A percentile compares a stretch with the other conserved stretches of the same genome.
Evolutionary conservation across 192 early-diverging fungal genomes (phyloP).

Genomic region (Ambispora gerdemannii): DNA sequence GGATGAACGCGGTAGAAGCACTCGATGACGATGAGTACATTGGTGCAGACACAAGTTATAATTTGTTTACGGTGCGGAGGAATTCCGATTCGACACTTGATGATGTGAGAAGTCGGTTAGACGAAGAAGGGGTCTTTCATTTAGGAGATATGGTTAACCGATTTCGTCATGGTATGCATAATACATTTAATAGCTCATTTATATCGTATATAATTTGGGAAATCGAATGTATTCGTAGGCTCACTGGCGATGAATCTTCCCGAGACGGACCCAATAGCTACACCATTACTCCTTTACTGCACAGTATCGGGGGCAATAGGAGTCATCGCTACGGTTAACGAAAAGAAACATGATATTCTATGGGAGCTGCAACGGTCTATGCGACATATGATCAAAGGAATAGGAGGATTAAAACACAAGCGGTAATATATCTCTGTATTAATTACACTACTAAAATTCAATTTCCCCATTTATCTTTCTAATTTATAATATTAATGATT

Average conservation of each 20-base stretch:
- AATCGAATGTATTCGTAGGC: no score
- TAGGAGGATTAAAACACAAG: constrained; percentile 61
- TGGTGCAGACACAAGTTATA: constrained; percentile 54
- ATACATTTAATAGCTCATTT: no score
- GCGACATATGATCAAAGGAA: constrained; percentile 46
- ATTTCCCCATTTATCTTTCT: not conserved
- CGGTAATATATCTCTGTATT: constrained; percentile 40
- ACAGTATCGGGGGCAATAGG: constrained; percentile 83
- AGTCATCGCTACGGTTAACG: constrained; percentile 64
- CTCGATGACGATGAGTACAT: constrained; percentile 61
- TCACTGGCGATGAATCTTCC: constrained; percentile 73
- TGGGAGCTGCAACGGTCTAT: constrained; percentile 65
- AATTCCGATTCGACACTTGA: constrained; percentile 52
- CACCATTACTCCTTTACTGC: constrained; percentile 62
- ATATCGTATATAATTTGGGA: not conserved
- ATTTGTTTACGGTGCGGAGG: constrained; percentile 58
- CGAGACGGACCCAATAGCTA: constrained; percentile 54
- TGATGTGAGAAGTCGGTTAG: constrained; percentile 51
- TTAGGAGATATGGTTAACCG: constrained; percentile 80
- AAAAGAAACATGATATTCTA: constrained; percentile 55
- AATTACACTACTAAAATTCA: not conserved
- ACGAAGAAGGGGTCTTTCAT: constrained; percentile 66
- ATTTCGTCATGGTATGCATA: constrained; percentile 62
- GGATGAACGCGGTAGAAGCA: constrained; percentile 61
- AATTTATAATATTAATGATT: constrained; percentile 2